Evolutionary conservation across 2,329 filamentous ascomycete species (phyloP).

Genomic region (Thelonectria rubi): DNA sequence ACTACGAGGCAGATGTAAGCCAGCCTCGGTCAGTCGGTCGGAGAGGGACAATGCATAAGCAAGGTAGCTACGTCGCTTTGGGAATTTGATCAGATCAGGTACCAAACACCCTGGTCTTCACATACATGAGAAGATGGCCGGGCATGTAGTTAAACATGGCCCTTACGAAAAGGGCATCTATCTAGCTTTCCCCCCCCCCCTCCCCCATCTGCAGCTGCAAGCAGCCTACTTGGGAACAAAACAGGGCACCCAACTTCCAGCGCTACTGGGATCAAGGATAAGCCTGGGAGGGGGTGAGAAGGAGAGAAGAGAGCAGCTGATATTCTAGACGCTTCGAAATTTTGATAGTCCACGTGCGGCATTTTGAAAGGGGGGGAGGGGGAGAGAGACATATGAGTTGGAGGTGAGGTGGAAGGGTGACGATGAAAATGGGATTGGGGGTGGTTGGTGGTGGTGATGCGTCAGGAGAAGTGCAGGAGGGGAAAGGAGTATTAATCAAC

Average conservation of each 20-base stretch:
- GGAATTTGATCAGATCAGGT: background rate
- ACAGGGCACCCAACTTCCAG: background rate
- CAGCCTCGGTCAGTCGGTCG: conserved; percentile 20
- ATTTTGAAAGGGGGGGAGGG: conserved; percentile 8
- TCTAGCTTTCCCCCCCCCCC: conserved; percentile 1
- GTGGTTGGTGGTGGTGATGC: too few relatives aligned
- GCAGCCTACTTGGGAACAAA: conserved; percentile 16
- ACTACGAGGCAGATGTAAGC: background rate
- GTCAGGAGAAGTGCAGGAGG: too few relatives aligned
- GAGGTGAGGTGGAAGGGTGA: too few relatives aligned
- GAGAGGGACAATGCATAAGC: background rate
- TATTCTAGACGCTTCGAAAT: conserved; percentile 15
- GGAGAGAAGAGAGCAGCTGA: background rate
- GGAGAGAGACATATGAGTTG: background rate
- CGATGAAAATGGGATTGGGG: too few relatives aligned
- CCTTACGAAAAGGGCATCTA: conserved; percentile 1
- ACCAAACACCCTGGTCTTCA: conserved; percentile 12
- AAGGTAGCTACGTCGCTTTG: too few relatives aligned
- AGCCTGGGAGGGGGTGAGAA: background rate
- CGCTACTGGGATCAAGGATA: conserved; percentile 9
- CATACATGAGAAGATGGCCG: conserved; percentile 4
- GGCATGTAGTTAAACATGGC: background rate
- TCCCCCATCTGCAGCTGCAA: conserved; percentile 17
- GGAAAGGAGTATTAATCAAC: too few relatives aligned
- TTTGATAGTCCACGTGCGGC: conserved; percentile 8